These are phyloP conservation scores for Balakata baccata DNA, from an alignment of 345 rosid species.

Conservation along the genomic window DNA sequence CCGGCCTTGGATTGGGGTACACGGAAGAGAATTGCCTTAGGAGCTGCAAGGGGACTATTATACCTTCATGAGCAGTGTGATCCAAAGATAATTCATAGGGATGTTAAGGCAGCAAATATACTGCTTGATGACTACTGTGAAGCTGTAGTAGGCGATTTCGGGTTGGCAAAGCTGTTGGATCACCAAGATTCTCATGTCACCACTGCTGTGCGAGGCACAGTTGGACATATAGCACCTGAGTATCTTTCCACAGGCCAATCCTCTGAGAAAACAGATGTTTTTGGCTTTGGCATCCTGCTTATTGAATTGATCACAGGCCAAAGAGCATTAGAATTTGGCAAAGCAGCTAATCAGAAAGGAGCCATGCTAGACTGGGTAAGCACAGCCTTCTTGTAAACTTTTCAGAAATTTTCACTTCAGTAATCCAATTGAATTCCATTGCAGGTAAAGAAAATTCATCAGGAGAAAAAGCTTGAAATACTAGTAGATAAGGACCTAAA, in stretches of 20 bases:
- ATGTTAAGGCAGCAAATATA: slow-evolving; percentile 98
- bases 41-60: slow-evolving; percentile 87
- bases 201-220: slow-evolving; percentile 94
- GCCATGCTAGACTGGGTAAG: slow-evolving; percentile 96
- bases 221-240: slow-evolving; percentile 97
- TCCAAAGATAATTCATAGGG: slow-evolving; percentile 96
- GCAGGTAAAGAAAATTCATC: slow-evolving; percentile 84
- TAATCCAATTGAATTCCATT: slow-evolving; percentile 3
- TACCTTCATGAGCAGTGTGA: slow-evolving; percentile 97
- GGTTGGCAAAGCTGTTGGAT: slow-evolving; percentile 89
- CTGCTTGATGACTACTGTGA: slow-evolving; percentile 85
- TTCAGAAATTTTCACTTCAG: not conserved
- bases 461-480: slow-evolving; percentile 80
- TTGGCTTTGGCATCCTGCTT: slow-evolving; percentile 91
- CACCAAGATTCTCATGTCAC: slow-evolving; percentile 97
- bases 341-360: slow-evolving; percentile 91
- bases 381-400: not conserved
- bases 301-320: slow-evolving; percentile 92
- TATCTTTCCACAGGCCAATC: slow-evolving; percentile 98
- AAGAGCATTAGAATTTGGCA: slow-evolving; percentile 88
- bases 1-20: slow-evolving; percentile 88
- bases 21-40: slow-evolving; percentile 86
- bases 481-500: slow-evolving; percentile 87
- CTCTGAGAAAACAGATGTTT: slow-evolving; percentile 95
- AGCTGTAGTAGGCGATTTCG: slow-evolving; percentile 97